Evolutionary conservation across 306 rosid species (phyloP), one percentile per base, ranked within the genome.

Genomic region (Begonia peltatifolia): DNA sequence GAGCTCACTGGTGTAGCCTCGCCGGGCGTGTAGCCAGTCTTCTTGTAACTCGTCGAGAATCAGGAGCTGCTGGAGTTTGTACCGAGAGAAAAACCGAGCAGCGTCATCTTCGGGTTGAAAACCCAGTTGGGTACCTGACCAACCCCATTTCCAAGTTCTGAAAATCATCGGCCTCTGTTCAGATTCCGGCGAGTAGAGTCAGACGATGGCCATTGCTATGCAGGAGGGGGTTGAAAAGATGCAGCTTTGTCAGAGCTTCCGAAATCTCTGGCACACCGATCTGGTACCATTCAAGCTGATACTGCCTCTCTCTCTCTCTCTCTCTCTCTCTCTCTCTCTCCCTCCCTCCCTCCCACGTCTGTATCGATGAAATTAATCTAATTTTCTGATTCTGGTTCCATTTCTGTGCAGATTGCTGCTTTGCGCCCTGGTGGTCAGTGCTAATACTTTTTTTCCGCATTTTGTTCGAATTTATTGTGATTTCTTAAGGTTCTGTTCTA

Each of bases 221-320:
- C 84, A 77, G 78, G 60, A 47, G 54, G 30, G 22, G 42, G 58
- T 82, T 5, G 93, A 82, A 14, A 87, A 82, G 88, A 71, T 87
- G 95, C 86, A 87, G 81, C 50, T 67, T 41, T 84, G 95, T 46
- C 83, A 87, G 79, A 77, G 25, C 54, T 87, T 55, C 64, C 88
- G 95, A 16, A 87, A 87, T 76, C 55, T 87, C 78, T 83, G 95
- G 95, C 95, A 87, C 77, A 38, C 88, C 15, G 82, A 83, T 59
- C 84, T 87, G 23, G 51, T 4, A 74, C 95, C 41, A 67, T 80
- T 14, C 72, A 75, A 63, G 81, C 82, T 6, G 86, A 87, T 60
- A 71, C 95, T 54, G 80, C 72, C 11, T 82, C 89, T 87, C 77
- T 79, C 15, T 18, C 0, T 52, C 41, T 42, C 4, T 41, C 41